Evolutionary conservation across 352 stramenopile genomes (phyloP).

Genomic region (Globisporangium heterothallicum): DNA sequence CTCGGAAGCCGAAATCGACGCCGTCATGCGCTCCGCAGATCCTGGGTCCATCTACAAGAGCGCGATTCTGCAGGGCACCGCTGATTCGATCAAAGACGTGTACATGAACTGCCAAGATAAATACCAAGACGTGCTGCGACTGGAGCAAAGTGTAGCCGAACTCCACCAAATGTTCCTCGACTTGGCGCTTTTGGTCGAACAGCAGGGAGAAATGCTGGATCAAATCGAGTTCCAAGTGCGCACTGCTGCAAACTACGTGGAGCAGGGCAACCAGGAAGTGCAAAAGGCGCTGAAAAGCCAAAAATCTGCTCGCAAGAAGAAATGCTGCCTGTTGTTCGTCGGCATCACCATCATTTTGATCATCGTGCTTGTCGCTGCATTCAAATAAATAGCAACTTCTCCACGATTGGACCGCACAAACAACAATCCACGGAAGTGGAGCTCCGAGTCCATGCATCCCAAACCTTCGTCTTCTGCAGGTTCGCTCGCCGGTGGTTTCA

Average conservation of each 20-base stretch:
- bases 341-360: conserved; percentile 74
- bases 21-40: conserved; percentile 90
- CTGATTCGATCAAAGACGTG: conserved; percentile 85
- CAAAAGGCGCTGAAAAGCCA: conserved; percentile 94
- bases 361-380: conserved; percentile 66
- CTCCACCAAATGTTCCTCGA: conserved; percentile 99
- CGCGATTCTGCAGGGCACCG: conserved; percentile 70
- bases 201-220: conserved; percentile 97
- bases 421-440: background rate
- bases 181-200: conserved; percentile 96
- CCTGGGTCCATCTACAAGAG: conserved; percentile 82
- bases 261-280: conserved; percentile 95
- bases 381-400: conserved; percentile 36
- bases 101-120: conserved; percentile 96
- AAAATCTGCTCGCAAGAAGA: conserved; percentile 96
- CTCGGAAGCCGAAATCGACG: conserved; percentile 96
- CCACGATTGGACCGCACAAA: background rate
- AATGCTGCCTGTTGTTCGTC: conserved; percentile 87
- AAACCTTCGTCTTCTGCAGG: too few species aligned
- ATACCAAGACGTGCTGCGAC: conserved; percentile 96
- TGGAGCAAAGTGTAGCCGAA: conserved; percentile 96
- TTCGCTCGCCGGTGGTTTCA: too few species aligned
- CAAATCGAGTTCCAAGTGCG: conserved; percentile 96
- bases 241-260: conserved; percentile 94
- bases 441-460: background rate